Evolutionary conservation across 179 eudicot genomes (phyloP).

Genomic region (Beta lomatogona): DNA sequence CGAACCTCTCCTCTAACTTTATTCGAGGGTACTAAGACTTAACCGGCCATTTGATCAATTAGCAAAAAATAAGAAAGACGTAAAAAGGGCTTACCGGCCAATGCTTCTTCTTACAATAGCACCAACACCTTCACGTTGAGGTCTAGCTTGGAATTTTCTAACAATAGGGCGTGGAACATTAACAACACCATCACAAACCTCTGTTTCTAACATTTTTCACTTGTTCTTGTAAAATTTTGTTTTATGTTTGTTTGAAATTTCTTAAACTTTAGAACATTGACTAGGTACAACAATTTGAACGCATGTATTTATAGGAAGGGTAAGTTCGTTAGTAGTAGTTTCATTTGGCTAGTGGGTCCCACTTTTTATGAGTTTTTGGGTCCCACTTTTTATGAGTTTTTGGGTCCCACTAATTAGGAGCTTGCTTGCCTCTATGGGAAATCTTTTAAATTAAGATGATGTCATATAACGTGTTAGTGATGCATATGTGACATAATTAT

Average conservation of each 20-base stretch:
- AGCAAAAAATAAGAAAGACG: neutral
- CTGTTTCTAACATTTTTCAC: constrained; percentile 25
- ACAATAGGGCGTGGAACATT: constrained; percentile 53
- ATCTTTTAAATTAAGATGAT: neutral
- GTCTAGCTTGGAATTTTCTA: constrained; percentile 64
- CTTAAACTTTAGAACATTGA: neutral
- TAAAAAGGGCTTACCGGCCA: constrained; percentile 53
- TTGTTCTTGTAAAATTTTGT: neutral
- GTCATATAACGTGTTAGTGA: constrained; percentile 36
- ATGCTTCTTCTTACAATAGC: constrained; percentile 84
- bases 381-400: constrained; percentile 1
- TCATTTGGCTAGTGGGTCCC: constrained; percentile 26
- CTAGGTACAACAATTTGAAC: neutral
- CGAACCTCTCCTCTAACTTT: no score
- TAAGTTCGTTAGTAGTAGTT: constrained; percentile 18
- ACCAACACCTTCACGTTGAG: constrained; percentile 84
- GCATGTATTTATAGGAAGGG: constrained; percentile 5
- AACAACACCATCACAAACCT: constrained; percentile 2
- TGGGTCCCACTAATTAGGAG: constrained; percentile 24
- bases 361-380: constrained; percentile 2
- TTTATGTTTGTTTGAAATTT: neutral
- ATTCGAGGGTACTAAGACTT: no score
- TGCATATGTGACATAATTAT: constrained; percentile 9
- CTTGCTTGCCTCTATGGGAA: constrained; percentile 21
- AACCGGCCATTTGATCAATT: no score